Percentiles rank a stretch among this genome's conserved stretches.
phyloP scores from a whole-genome alignment of 208 protist species.

The Leishmania lainsoni region DNA sequence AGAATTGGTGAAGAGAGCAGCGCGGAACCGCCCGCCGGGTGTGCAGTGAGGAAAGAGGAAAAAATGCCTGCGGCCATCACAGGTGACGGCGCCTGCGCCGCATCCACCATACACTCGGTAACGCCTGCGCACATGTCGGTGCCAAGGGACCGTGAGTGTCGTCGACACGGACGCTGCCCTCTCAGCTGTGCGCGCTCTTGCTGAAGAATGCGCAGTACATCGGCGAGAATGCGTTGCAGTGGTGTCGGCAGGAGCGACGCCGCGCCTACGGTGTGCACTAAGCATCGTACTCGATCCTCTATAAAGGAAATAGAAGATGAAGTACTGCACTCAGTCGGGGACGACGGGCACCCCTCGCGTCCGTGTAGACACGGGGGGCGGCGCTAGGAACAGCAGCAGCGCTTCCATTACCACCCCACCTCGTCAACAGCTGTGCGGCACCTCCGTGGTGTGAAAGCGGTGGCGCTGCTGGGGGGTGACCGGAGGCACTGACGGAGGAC shows the following conservation, averaged over 20 bases:
- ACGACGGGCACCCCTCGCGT: background rate
- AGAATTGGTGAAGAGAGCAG: constrained; percentile 13
- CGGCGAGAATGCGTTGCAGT: constrained; percentile 14
- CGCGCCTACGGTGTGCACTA: constrained; percentile 6
- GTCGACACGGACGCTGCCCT: constrained; percentile 29
- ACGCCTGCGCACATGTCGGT: constrained; percentile 13
- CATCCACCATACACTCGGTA: constrained; percentile 12
- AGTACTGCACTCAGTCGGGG: background rate
- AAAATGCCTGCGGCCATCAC: constrained; percentile 13
- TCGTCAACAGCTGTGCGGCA: background rate
- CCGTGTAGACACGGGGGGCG: background rate
- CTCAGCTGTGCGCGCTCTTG: constrained; percentile 21
- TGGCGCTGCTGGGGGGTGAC: background rate
- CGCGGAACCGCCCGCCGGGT: background rate
- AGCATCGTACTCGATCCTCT: constrained; percentile 15
- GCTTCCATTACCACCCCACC: background rate
- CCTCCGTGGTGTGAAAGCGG: background rate
- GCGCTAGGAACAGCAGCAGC: background rate
- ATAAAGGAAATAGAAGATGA: background rate
- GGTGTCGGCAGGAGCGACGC: constrained; percentile 7
- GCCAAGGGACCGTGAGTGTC: constrained; percentile 4
- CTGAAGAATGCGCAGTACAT: constrained; percentile 24
- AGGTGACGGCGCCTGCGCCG: constrained; percentile 17
- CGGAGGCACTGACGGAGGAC: background rate
- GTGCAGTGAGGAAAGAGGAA: constrained; percentile 6